Conservation (phyloP, 2,329 filamentous ascomycete species). For the Aspergillus brasiliensis region DNA sequence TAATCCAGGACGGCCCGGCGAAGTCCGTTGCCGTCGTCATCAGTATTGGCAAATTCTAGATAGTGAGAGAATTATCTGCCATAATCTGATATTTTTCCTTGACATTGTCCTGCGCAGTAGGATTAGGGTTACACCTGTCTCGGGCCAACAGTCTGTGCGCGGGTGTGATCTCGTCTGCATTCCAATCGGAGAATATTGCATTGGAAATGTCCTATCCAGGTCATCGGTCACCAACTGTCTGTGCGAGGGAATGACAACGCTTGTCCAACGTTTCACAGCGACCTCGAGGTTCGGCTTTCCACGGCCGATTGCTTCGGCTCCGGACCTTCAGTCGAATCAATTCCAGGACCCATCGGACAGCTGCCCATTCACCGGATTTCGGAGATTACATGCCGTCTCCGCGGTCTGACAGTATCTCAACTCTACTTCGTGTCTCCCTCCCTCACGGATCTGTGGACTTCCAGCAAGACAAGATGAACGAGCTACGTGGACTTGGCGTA, state of each 20-base stretch:
- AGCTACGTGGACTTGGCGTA: too few relatives aligned
- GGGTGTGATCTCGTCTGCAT: background rate
- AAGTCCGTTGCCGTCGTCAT: background rate
- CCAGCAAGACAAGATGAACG: too few relatives aligned
- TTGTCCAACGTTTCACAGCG: background rate
- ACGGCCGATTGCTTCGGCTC: background rate
- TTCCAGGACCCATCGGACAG: too few relatives aligned
- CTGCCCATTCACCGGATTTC: too few relatives aligned
- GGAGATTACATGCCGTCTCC: too few relatives aligned
- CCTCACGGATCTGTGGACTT: too few relatives aligned
- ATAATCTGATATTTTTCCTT: background rate
- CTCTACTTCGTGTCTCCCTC: too few relatives aligned
- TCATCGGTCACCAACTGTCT: background rate
- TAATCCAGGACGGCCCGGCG: background rate
- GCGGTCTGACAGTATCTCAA: too few relatives aligned
- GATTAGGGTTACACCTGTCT: background rate
- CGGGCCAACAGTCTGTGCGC: background rate
- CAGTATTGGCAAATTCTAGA: background rate
- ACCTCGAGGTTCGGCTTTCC: too few relatives aligned
- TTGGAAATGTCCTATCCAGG: background rate
- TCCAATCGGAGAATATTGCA: background rate
- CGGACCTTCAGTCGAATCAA: too few relatives aligned
- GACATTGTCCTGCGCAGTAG: background rate
- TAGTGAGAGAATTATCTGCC: too few relatives aligned
- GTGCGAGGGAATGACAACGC: background rate